phyloP scores from a whole-genome alignment of 306 rosid genomes.

The Argentina anserina region DNA sequence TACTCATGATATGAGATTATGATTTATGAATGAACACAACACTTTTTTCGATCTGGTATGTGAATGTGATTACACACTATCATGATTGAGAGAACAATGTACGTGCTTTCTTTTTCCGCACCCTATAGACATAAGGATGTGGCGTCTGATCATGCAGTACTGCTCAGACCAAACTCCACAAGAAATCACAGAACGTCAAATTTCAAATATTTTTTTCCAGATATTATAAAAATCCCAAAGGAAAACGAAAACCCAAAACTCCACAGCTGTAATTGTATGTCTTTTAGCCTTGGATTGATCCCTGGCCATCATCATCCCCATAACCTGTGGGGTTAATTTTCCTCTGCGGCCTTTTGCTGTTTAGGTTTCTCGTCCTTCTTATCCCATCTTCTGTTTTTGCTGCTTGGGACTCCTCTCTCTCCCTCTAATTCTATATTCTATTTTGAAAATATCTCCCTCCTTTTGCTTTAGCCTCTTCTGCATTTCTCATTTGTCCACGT shows the following conservation, averaged over 20 bases:
- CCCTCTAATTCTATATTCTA: constrained; percentile 32
- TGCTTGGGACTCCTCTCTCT: constrained; percentile 26
- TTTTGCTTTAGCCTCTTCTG: constrained; percentile 39
- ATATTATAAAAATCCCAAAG: not conserved
- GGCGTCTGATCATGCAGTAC: constrained; percentile 45
- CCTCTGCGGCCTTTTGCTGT: constrained; percentile 37
- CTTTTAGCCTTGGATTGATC: constrained; percentile 27
- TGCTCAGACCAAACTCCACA: constrained; percentile 37
- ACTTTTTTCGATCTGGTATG: constrained; percentile 1
- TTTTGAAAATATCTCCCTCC: constrained; percentile 33
- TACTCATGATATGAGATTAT: not conserved
- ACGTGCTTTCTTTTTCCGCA: constrained; percentile 25
- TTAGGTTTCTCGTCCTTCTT: constrained; percentile 38
- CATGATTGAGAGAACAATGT: constrained; percentile 27
- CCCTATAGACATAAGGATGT: constrained; percentile 22
- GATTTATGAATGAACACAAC: not conserved
- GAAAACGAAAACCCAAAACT: constrained; percentile 29
- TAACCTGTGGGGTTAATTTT: constrained; percentile 17
- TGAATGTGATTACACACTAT: constrained; percentile 38
- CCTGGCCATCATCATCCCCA: constrained; percentile 14
- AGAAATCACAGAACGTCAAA: constrained; percentile 31
- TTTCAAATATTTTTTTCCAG: not conserved
- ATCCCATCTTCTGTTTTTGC: constrained; percentile 24
- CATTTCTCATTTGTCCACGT: constrained; percentile 65
- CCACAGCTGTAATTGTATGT: constrained; percentile 59